phyloP scores from a whole-genome alignment of 352 stramenopile genomes.

The Pythium monospermum region DNA sequence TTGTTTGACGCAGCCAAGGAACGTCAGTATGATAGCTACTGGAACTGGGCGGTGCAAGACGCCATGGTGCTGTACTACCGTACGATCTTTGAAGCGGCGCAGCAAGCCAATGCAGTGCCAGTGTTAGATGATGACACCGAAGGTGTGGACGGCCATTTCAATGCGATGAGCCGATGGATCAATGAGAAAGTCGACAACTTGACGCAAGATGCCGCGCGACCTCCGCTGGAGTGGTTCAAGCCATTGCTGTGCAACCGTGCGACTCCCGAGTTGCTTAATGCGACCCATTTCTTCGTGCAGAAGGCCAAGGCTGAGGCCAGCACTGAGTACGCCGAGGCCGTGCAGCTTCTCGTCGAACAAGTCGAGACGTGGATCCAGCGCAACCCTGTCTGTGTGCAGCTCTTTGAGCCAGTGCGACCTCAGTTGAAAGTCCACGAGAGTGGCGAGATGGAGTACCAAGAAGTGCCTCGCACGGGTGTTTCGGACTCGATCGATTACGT shows the following conservation, averaged over 20 bases:
- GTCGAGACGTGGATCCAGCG: constrained; percentile 39
- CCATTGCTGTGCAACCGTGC: constrained; percentile 46
- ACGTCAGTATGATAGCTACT: constrained; percentile 45
- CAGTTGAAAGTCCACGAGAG: constrained; percentile 29
- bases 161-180: constrained; percentile 41
- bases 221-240: constrained; percentile 47
- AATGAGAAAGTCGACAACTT: constrained; percentile 29
- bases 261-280: constrained; percentile 40
- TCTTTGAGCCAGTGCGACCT: constrained; percentile 34
- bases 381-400: constrained; percentile 39
- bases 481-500: constrained; percentile 44
- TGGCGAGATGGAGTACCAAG: constrained; percentile 36
- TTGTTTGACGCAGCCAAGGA: constrained; percentile 42
- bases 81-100: constrained; percentile 19
- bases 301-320: constrained; percentile 28
- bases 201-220: constrained; percentile 19
- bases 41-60: constrained; percentile 58
- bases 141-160: constrained; percentile 29
- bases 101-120: neutral
- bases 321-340: constrained; percentile 37
- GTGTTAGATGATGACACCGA: constrained; percentile 13
- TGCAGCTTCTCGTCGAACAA: constrained; percentile 42
- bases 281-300: constrained; percentile 33
- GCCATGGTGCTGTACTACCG: constrained; percentile 36
- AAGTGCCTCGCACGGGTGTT: constrained; percentile 29